phyloP scores from a whole-genome alignment of 2,329 filamentous ascomycete species.

The Stagonosporopsis rhizophila region DNA sequence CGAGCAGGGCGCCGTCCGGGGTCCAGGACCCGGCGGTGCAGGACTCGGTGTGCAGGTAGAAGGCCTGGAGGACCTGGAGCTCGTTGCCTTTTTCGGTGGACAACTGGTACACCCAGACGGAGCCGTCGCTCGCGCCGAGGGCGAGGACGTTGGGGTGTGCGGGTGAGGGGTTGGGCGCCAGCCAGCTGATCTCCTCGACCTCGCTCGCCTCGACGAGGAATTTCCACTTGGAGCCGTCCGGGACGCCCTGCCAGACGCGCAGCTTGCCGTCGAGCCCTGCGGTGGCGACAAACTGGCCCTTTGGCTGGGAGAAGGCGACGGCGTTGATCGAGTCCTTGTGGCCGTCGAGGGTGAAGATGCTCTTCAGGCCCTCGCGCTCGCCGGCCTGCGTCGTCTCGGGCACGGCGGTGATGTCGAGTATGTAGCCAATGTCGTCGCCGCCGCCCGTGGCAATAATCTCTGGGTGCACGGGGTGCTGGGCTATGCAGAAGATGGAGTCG shows the following conservation, averaged over 20 bases:
- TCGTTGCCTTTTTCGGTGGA: constrained; percentile 64
- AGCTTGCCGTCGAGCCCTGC: constrained; percentile 87
- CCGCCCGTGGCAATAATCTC: constrained; percentile 87
- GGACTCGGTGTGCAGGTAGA: constrained; percentile 85
- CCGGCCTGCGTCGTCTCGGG: constrained; percentile 66
- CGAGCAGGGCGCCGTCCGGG: constrained; percentile 82
- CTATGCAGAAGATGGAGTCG: constrained; percentile 93
- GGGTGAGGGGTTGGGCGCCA: constrained; percentile 75
- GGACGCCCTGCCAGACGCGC: constrained; percentile 68
- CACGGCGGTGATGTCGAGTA: constrained; percentile 77
- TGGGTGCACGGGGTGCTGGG: constrained; percentile 83
- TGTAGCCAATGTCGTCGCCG: constrained; percentile 83
- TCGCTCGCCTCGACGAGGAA: constrained; percentile 83
- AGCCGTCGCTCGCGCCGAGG: constrained; percentile 87
- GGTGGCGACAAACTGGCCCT: constrained; percentile 83
- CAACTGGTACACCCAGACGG: constrained; percentile 97
- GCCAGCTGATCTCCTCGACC: constrained; percentile 95
- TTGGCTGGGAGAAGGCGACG: constrained; percentile 81
- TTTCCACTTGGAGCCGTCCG: constrained; percentile 63
- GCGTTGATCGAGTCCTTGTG: constrained; percentile 92
- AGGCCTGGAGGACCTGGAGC: constrained; percentile 85
- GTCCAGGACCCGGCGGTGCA: constrained; percentile 94
- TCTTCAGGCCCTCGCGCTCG: constrained; percentile 65
- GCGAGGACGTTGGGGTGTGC: constrained; percentile 81
- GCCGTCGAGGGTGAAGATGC: constrained; percentile 80